Evolutionary conservation across 2,329 filamentous ascomycete species (phyloP).

Genomic region (Diplocarpon rosae): DNA sequence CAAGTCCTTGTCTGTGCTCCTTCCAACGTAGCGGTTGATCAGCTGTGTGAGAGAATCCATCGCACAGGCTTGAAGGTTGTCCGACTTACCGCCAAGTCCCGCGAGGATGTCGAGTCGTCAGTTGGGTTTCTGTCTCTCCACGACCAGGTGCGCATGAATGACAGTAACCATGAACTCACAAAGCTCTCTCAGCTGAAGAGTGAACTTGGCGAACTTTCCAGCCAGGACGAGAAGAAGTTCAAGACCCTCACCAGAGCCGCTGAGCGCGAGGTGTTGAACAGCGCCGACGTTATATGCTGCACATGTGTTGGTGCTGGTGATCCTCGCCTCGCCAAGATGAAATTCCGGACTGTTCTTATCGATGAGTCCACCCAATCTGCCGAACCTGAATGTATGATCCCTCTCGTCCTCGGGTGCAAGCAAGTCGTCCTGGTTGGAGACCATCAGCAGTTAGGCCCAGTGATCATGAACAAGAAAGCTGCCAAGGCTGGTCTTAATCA

Average conservation of each 20-base stretch:
- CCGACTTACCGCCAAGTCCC: conserved; percentile 94
- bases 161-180: conserved; percentile 85
- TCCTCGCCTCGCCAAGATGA: conserved; percentile 89
- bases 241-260: conserved; percentile 90
- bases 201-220: conserved; percentile 82
- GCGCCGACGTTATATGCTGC: conserved; percentile 96
- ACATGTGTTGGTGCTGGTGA: conserved; percentile 97
- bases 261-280: conserved; percentile 87
- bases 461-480: conserved; percentile 99
- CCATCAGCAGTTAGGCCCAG: conserved; percentile 93
- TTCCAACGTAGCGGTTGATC: conserved; percentile 96
- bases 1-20: conserved; percentile 95
- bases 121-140: conserved; percentile 92
- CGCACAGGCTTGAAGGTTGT: conserved; percentile 92
- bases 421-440: conserved; percentile 98
- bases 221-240: conserved; percentile 96
- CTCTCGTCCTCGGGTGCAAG: conserved; percentile 91
- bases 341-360: conserved; percentile 95
- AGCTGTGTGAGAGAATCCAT: conserved; percentile 94
- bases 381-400: conserved; percentile 98
- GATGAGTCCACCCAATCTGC: conserved; percentile 98
- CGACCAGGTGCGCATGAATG: conserved; percentile 94
- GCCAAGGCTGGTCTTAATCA: conserved; percentile 96
- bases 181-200: conserved; percentile 90
- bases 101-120: conserved; percentile 97